Evolutionary conservation across 2,329 filamentous ascomycete genomes (phyloP).

Genomic region (Paecilomyces sp.): DNA sequence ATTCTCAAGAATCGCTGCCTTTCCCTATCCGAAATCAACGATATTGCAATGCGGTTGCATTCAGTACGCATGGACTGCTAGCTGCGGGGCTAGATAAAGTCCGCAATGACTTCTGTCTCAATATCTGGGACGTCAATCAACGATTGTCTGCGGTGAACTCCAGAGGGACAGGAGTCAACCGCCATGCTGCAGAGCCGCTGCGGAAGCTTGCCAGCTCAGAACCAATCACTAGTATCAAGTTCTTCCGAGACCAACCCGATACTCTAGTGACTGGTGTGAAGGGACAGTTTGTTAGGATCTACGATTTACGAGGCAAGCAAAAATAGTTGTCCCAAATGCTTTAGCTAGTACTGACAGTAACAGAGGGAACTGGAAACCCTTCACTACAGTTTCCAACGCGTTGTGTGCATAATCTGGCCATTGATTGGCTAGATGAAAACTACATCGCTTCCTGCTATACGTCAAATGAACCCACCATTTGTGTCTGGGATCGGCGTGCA

Average conservation of each 20-base stretch:
- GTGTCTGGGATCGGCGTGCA: slow-evolving; percentile 56
- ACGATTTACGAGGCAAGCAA: slow-evolving; percentile 52
- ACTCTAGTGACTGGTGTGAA: slow-evolving; percentile 56
- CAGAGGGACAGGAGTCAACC: slow-evolving; percentile 19
- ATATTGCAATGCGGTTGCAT: slow-evolving; percentile 58
- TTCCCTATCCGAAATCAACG: slow-evolving; percentile 57
- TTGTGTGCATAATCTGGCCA: slow-evolving; percentile 57
- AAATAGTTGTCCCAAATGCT: neutral
- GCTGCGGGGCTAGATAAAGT: slow-evolving; percentile 58
- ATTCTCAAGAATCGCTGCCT: slow-evolving; percentile 38
- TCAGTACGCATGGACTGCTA: slow-evolving; percentile 50
- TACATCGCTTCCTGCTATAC: slow-evolving; percentile 55
- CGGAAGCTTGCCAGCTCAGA: slow-evolving; percentile 55
- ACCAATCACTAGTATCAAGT: slow-evolving; percentile 58
- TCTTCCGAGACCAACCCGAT: slow-evolving; percentile 54
- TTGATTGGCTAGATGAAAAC: slow-evolving; percentile 58
- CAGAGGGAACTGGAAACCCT: slow-evolving; percentile 31
- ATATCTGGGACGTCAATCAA: slow-evolving; percentile 56
- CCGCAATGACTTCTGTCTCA: slow-evolving; percentile 57
- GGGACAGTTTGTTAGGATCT: slow-evolving; percentile 53
- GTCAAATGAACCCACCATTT: slow-evolving; percentile 50
- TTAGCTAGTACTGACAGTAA: neutral
- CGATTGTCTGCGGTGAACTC: slow-evolving; percentile 29
- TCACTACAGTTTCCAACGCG: slow-evolving; percentile 47
- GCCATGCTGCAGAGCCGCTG: slow-evolving; percentile 41